Percentiles rank a stretch among this genome's conserved stretches.
phyloP scores from a whole-genome alignment of 2,329 filamentous ascomycete species.

The Phaeophleospora eucalypticola region DNA sequence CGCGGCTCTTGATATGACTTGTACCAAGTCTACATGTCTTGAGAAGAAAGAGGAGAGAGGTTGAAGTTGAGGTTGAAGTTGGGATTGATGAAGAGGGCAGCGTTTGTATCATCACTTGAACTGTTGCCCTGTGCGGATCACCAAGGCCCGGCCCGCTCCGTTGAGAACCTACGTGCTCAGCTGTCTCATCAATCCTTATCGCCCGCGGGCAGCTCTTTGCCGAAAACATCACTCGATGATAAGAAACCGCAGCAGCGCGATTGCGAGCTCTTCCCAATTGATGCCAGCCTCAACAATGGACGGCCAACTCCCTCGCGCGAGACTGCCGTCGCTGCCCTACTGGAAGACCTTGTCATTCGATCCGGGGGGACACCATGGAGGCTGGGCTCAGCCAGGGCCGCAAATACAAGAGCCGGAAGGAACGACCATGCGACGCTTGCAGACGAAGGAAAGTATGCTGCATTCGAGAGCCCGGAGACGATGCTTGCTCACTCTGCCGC shows the following conservation, averaged over 20 bases:
- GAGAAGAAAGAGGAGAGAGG: no score
- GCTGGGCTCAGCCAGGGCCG: conserved; percentile 7
- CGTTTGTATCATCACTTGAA: no score
- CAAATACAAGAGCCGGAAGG: conserved; percentile 23
- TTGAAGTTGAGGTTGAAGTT: no score
- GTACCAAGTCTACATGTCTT: no score
- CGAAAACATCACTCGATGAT: neutral
- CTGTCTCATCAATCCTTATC: no score
- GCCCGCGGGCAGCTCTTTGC: neutral
- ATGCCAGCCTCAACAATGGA: neutral
- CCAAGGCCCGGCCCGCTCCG: no score
- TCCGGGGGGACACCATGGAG: neutral
- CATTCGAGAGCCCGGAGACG: conserved; percentile 21
- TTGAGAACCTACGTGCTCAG: no score
- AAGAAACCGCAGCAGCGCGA: neutral
- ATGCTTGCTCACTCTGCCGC: conserved; percentile 19
- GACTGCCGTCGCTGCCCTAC: neutral
- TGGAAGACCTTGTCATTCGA: neutral
- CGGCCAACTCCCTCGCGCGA: neutral
- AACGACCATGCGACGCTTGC: conserved; percentile 23
- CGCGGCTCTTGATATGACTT: no score
- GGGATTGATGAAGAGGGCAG: no score
- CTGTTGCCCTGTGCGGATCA: no score
- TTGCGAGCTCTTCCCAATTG: neutral
- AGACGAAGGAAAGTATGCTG: conserved; percentile 23